Percentiles rank a stretch among this genome's conserved stretches.
Evolutionary conservation across 495 filamentous ascomycete genomes (phyloP).

Genomic region (Cairneyella variabilis): DNA sequence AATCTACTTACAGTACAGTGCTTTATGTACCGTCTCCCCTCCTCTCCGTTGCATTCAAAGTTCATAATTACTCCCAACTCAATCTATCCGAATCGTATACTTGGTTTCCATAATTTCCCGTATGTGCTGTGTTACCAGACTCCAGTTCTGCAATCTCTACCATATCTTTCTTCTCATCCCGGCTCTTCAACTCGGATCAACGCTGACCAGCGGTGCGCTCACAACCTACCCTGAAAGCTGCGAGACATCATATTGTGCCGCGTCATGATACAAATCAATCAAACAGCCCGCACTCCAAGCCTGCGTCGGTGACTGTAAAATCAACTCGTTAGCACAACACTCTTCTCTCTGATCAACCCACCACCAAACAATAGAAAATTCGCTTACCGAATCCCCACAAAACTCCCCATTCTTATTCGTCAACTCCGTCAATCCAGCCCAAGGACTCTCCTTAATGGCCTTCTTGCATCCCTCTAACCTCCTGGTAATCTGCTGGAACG

Average conservation of each 20-base stretch:
- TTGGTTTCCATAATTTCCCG: no score
- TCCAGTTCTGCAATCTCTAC: no score
- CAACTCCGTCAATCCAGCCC: slow-evolving; percentile 92
- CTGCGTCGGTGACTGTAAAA: slow-evolving; percentile 82
- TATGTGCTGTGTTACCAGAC: no score
- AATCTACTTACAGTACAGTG: no score
- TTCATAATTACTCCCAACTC: no score
- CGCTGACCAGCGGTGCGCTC: no score
- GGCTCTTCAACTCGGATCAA: no score
- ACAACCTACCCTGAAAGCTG: neutral
- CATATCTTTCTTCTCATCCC: no score
- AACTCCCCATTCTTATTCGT: slow-evolving; percentile 82
- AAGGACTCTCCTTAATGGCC: slow-evolving; percentile 68
- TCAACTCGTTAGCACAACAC: neutral
- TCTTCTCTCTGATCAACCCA: neutral
- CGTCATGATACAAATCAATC: slow-evolving; percentile 93
- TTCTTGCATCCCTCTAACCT: slow-evolving; percentile 77
- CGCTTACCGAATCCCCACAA: slow-evolving; percentile 82
- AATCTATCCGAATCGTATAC: no score
- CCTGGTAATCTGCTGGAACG: slow-evolving; percentile 88
- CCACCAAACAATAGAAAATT: slow-evolving; percentile 1
- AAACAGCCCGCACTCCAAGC: slow-evolving; percentile 93
- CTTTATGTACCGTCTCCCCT: no score
- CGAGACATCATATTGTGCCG: slow-evolving; percentile 37
- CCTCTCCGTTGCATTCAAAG: no score